Evolutionary conservation across 176 grass and related monocot species (phyloP).

Genomic region (Calamus simplicifolius): DNA sequence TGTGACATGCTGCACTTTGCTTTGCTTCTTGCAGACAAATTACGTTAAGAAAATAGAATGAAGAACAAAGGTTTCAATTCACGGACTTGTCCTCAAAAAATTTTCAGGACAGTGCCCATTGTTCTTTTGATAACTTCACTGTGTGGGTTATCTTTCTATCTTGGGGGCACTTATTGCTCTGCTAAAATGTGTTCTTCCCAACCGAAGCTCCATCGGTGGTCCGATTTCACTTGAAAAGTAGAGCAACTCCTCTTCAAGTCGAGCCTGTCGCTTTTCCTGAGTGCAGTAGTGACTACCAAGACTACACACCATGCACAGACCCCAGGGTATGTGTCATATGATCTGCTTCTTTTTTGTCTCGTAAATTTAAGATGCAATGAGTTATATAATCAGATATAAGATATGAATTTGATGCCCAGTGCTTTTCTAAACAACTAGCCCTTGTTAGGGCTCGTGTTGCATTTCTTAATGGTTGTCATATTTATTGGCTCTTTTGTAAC

Average conservation of each 20-base stretch:
- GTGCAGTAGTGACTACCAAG: conserved; percentile 67
- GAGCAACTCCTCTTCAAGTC: conserved; percentile 19
- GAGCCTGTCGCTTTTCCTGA: conserved; percentile 44
- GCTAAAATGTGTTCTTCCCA: conserved; percentile 37
- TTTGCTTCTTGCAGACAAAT: no score
- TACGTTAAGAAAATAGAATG: conserved; percentile 13
- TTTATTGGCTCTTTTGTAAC: no score
- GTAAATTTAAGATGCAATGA: no score
- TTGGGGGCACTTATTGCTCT: conserved; percentile 63
- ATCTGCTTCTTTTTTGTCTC: background rate
- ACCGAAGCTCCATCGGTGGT: conserved; percentile 14
- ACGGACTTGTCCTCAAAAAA: conserved; percentile 28
- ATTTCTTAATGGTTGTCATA: no score
- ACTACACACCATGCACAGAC: conserved; percentile 94
- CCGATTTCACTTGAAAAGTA: conserved; percentile 12
- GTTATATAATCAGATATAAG: no score
- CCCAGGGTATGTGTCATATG: conserved; percentile 37
- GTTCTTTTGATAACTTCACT: conserved; percentile 41
- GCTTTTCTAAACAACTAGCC: no score
- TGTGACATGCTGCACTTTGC: no score
- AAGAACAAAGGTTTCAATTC: conserved; percentile 73
- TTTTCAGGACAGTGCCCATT: conserved; percentile 40
- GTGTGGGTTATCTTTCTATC: conserved; percentile 81
- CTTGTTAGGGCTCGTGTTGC: no score
- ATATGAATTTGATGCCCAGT: no score